Conservation (phyloP, 2,329 filamentous ascomycete species). For the Penicillium sp. region DNA sequence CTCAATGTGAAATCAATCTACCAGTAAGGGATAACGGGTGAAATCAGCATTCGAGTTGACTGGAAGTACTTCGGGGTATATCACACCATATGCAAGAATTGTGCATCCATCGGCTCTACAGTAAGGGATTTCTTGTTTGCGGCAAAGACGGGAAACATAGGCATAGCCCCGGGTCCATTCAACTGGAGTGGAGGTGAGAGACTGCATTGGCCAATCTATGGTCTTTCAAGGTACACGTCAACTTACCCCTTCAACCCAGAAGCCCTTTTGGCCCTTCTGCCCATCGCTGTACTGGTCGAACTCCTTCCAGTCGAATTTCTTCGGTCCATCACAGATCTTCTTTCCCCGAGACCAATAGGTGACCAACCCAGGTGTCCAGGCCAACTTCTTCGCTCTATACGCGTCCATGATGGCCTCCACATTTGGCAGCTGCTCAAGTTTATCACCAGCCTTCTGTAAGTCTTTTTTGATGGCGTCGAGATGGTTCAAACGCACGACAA, state of each 20-base stretch:
- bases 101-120: background rate
- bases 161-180: background rate
- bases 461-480: background rate
- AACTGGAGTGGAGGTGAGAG: too few species aligned
- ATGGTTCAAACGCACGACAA: background rate
- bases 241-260: slow-evolving; percentile 8
- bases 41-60: too few species aligned
- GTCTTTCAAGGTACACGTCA: background rate
- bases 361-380: slow-evolving; percentile 1
- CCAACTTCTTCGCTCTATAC: background rate
- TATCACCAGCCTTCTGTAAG: background rate
- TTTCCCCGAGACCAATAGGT: slow-evolving; percentile 6
- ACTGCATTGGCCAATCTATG: background rate
- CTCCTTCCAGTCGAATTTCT: background rate
- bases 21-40: background rate
- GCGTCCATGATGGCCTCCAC: slow-evolving; percentile 1
- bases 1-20: background rate
- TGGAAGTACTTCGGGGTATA: background rate
- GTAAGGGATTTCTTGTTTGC: background rate
- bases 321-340: slow-evolving; percentile 4
- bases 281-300: background rate
- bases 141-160: background rate
- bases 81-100: background rate
- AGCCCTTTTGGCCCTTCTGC: background rate
- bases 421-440: background rate